Conservation (phyloP, 1,139 yeast genomes). For the Candida sanyaensis region DNA sequence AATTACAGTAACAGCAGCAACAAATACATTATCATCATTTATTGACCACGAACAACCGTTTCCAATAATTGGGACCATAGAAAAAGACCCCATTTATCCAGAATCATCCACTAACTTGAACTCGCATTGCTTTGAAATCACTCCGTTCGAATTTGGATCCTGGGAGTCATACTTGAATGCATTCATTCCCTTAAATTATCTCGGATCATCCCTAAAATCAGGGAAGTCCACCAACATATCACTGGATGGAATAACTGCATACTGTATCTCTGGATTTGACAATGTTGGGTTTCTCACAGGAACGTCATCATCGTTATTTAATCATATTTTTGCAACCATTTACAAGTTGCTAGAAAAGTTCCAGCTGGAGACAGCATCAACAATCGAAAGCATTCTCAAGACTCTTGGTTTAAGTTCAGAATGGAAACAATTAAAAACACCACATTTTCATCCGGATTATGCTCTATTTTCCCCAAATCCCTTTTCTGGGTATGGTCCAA, state of each 20-base stretch:
- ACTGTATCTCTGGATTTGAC: conserved; percentile 63
- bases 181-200: conserved; percentile 52
- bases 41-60: conserved; percentile 37
- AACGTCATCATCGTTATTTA: conserved; percentile 72
- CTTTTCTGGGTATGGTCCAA: conserved; percentile 40
- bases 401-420: conserved; percentile 47
- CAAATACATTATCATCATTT: conserved; percentile 20
- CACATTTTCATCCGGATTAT: conserved; percentile 56
- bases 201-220: conserved; percentile 52
- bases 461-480: conserved; percentile 81
- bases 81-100: conserved; percentile 24
- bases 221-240: conserved; percentile 26
- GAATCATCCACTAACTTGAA: conserved; percentile 21
- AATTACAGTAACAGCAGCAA: conserved; percentile 24
- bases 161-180: conserved; percentile 57
- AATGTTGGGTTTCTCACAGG: conserved; percentile 75
- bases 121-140: conserved; percentile 52
- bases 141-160: conserved; percentile 71
- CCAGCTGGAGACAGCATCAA: conserved; percentile 38
- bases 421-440: conserved; percentile 20
- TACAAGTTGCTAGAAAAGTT: conserved; percentile 44
- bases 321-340: conserved; percentile 50
- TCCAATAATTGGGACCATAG: conserved; percentile 42
- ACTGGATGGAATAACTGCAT: conserved; percentile 13
- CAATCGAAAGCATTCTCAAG: conserved; percentile 45